Percentiles rank a stretch among this genome's conserved stretches.
phyloP scores from a whole-genome alignment of 2,329 filamentous ascomycete genomes.

The Lachnellula suecica region DNA sequence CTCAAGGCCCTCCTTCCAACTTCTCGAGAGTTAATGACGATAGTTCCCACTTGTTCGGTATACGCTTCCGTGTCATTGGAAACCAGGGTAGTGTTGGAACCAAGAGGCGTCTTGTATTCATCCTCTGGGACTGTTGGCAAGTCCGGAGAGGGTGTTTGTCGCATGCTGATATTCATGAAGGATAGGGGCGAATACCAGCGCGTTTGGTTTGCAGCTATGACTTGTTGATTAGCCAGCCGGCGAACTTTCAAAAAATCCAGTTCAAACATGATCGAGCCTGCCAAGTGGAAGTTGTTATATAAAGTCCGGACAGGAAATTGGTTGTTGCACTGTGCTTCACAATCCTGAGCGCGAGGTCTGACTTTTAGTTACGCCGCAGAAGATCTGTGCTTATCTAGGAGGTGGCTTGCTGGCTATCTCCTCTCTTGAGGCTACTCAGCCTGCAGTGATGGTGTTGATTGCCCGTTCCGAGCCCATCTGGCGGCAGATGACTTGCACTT shows the following conservation, averaged over 20 bases:
- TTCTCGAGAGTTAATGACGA: background rate
- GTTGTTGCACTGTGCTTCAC: too few species aligned
- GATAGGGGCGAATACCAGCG: slow-evolving; percentile 13
- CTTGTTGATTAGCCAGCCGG: slow-evolving; percentile 8
- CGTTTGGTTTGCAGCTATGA: slow-evolving; percentile 8
- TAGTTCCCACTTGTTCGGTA: slow-evolving; percentile 6
- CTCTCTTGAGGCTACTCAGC: background rate
- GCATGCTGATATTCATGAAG: slow-evolving; percentile 1
- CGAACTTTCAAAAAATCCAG: slow-evolving; percentile 12
- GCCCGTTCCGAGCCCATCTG: background rate
- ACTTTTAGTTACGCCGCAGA: background rate
- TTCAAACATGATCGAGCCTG: background rate
- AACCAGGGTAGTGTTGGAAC: background rate
- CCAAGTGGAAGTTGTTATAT: too few species aligned
- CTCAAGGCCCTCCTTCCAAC: slow-evolving; percentile 8
- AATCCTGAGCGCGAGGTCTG: too few species aligned
- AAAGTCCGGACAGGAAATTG: too few species aligned
- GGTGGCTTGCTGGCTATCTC: background rate
- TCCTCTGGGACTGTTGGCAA: background rate
- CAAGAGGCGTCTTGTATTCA: background rate
- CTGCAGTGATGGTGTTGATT: background rate
- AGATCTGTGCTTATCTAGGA: background rate
- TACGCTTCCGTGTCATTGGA: background rate
- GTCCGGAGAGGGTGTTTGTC: background rate
- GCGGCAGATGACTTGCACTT: background rate